Evolutionary conservation across 1,139 yeast genomes (phyloP).

Genomic region (Kodamaea ohmeri): DNA sequence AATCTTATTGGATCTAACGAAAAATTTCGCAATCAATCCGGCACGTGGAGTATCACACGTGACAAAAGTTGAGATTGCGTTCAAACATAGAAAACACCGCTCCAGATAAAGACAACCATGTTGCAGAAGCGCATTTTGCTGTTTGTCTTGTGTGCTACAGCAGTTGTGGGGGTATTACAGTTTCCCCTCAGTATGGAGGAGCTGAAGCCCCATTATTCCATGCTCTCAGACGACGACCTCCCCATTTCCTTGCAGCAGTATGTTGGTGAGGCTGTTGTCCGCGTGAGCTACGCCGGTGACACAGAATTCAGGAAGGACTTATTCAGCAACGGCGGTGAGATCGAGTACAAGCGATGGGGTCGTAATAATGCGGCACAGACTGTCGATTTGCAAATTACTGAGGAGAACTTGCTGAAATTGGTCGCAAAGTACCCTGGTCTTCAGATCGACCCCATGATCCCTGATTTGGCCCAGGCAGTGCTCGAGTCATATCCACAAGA

Average conservation of each 20-base stretch:
- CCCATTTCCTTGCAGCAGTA: slow-evolving; percentile 54
- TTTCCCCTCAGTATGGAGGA: background rate
- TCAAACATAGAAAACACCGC: background rate
- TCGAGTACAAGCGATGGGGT: slow-evolving; percentile 33
- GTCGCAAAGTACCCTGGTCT: slow-evolving; percentile 20
- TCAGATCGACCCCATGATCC: slow-evolving; percentile 41
- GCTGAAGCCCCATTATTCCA: slow-evolving; percentile 23
- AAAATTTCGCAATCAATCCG: slow-evolving; percentile 3
- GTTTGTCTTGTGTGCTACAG: background rate
- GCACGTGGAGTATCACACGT: background rate
- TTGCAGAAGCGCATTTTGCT: background rate
- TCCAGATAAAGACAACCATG: background rate
- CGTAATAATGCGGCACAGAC: slow-evolving; percentile 22
- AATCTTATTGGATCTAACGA: slow-evolving; percentile 1
- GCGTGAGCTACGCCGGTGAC: slow-evolving; percentile 30
- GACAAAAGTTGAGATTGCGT: background rate
- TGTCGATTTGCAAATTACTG: slow-evolving; percentile 37
- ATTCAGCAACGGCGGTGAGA: slow-evolving; percentile 11
- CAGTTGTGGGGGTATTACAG: slow-evolving; percentile 1
- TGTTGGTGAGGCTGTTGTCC: slow-evolving; percentile 48
- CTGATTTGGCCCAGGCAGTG: slow-evolving; percentile 55
- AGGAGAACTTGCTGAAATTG: slow-evolving; percentile 23
- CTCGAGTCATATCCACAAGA: slow-evolving; percentile 52
- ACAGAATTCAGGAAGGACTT: slow-evolving; percentile 22
- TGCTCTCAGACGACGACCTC: slow-evolving; percentile 24